phyloP scores from a whole-genome alignment of 1,139 yeast species.

The Casaregolazyma suthepensis region DNA sequence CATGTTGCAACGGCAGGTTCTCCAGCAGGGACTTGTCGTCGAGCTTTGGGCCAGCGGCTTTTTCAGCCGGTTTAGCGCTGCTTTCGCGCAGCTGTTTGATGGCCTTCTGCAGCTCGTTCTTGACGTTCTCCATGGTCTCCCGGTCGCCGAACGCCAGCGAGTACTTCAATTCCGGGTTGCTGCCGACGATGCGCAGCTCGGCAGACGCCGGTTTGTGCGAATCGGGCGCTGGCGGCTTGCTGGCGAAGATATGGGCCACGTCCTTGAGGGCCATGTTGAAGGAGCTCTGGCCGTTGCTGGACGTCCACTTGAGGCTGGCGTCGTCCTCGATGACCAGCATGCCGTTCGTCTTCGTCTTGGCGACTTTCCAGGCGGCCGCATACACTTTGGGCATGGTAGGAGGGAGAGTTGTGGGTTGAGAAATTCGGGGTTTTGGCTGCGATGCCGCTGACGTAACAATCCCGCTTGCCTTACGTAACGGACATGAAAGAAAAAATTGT shows the following conservation, averaged over 20 bases:
- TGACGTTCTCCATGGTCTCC: conserved; percentile 69
- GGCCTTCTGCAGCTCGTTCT: conserved; percentile 61
- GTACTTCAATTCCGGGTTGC: conserved; percentile 37
- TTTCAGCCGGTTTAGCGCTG: conserved; percentile 15
- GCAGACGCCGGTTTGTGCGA: conserved; percentile 24
- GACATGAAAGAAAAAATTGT: neutral
- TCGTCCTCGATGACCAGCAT: conserved; percentile 6
- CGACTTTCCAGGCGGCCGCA: conserved; percentile 6
- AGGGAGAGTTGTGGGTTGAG: neutral
- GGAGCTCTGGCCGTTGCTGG: conserved; percentile 1
- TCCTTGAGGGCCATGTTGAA: conserved; percentile 36
- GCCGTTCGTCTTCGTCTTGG: conserved; percentile 3
- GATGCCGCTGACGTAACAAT: neutral
- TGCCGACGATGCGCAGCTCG: neutral
- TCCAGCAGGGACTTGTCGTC: conserved; percentile 44
- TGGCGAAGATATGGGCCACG: conserved; percentile 44
- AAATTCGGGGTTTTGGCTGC: too few species aligned
- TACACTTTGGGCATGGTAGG: conserved; percentile 5
- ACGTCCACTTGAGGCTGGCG: conserved; percentile 6
- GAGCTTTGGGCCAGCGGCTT: conserved; percentile 31
- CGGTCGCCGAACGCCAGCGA: conserved; percentile 62
- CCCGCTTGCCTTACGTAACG: neutral
- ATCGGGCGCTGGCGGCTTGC: conserved; percentile 43
- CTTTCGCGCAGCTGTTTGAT: conserved; percentile 30
- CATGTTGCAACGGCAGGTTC: conserved; percentile 74